Evolutionary conservation across 2,329 filamentous ascomycete genomes (phyloP).

Genomic region (Aspergillus brasiliensis): DNA sequence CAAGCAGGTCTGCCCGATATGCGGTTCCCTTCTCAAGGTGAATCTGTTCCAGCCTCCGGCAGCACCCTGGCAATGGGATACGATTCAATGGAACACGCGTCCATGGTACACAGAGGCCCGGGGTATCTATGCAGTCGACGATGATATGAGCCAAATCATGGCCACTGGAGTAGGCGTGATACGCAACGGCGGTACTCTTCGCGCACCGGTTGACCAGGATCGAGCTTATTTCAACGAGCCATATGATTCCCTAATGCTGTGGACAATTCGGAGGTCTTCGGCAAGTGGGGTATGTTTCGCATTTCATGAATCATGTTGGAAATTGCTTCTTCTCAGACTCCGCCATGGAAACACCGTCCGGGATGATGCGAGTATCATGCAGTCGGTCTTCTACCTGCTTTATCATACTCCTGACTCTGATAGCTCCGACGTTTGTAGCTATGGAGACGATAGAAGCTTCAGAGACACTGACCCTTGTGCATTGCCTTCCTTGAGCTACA

Average conservation of each 20-base stretch:
- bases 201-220: not conserved
- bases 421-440: too few species aligned
- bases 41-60: constrained; percentile 1
- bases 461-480: constrained; percentile 12
- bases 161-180: constrained; percentile 12
- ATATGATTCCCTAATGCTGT: not conserved
- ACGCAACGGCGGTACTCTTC: not conserved
- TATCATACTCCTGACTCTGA: constrained; percentile 12
- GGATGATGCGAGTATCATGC: not conserved
- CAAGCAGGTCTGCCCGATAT: constrained; percentile 16
- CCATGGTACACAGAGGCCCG: constrained; percentile 17
- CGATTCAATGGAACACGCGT: constrained; percentile 1
- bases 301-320: constrained; percentile 20
- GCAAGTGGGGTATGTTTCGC: constrained; percentile 9
- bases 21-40: constrained; percentile 10
- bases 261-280: not conserved
- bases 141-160: not conserved
- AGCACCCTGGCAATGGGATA: not conserved
- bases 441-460: too few species aligned
- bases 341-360: not conserved
- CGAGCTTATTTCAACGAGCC: not conserved
- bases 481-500: not conserved
- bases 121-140: constrained; percentile 5
- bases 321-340: constrained; percentile 12
- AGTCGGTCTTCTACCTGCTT: constrained; percentile 13